Percentiles rank a stretch among this genome's conserved stretches.
phyloP scores from a whole-genome alignment of 1,284 basidiomycete species.

The Ceratobasidium theobromae region DNA sequence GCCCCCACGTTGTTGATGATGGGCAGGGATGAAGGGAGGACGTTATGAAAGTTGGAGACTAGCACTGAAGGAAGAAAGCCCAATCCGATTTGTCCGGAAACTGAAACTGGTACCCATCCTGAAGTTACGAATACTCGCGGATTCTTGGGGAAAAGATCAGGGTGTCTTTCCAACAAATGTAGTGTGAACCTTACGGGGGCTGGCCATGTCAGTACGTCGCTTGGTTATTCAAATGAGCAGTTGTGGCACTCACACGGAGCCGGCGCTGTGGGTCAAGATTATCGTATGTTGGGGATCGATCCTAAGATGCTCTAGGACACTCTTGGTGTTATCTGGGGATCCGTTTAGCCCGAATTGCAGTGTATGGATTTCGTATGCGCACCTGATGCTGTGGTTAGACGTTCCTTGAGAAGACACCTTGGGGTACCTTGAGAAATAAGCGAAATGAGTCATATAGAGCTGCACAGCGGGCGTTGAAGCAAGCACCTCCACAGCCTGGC shows the following conservation, averaged over 20 bases:
- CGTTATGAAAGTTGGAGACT: slow-evolving; percentile 15
- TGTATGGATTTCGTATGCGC: background rate
- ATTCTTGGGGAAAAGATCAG: slow-evolving; percentile 24
- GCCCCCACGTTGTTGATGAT: slow-evolving; percentile 4
- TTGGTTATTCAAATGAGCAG: background rate
- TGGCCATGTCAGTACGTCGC: background rate
- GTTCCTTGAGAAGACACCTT: slow-evolving; percentile 1
- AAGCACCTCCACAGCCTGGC: slow-evolving; percentile 26
- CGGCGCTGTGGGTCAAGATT: slow-evolving; percentile 25
- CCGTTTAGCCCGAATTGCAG: background rate
- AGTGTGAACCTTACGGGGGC: slow-evolving; percentile 20
- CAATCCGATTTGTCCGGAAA: slow-evolving; percentile 24
- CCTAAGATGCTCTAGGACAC: slow-evolving; percentile 25
- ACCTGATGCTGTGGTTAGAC: slow-evolving; percentile 20
- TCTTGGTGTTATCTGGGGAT: slow-evolving; percentile 16
- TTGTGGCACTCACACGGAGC: slow-evolving; percentile 9
- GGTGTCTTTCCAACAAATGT: slow-evolving; percentile 16
- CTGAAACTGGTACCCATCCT: slow-evolving; percentile 25
- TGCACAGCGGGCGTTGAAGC: background rate
- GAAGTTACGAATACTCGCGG: slow-evolving; percentile 28
- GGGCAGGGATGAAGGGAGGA: slow-evolving; percentile 7
- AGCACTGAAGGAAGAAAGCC: slow-evolving; percentile 5
- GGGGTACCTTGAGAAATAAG: slow-evolving; percentile 1
- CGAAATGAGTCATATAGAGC: background rate
- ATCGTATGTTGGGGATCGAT: slow-evolving; percentile 1